These are phyloP conservation scores for Backusella circina DNA, from an alignment of 192 early-diverging fungal species.

Conservation along the genomic window DNA sequence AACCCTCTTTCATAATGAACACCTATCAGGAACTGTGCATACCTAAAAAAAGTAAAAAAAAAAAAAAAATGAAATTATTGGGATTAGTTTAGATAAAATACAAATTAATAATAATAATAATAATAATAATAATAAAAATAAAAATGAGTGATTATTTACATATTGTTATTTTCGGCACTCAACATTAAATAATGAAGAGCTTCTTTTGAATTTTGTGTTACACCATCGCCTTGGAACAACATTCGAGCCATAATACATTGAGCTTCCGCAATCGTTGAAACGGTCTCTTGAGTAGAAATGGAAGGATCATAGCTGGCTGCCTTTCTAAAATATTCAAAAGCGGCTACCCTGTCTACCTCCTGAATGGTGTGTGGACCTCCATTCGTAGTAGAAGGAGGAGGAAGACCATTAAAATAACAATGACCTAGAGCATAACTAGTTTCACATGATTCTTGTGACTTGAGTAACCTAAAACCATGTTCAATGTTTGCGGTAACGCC, in stretches of 20 bases:
- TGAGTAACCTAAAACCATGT: conserved; percentile 14
- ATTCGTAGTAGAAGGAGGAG: not conserved
- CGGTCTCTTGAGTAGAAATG: not conserved
- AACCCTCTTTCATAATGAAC: conserved; percentile 33
- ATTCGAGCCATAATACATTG: conserved; percentile 24
- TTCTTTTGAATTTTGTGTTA: conserved; percentile 11
- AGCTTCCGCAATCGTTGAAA: conserved; percentile 11
- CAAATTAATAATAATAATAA: not conserved
- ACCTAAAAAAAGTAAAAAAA: conserved; percentile 9
- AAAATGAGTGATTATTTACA: conserved; percentile 5
- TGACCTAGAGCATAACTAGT: conserved; percentile 17
- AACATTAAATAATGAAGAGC: conserved; percentile 16
- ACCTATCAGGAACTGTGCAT: conserved; percentile 34
- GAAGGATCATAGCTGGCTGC: not conserved
- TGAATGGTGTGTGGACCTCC: not conserved
- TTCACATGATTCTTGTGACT: conserved; percentile 8
- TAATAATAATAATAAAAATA: not conserved
- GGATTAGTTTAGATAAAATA: not conserved
- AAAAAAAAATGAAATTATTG: not conserved
- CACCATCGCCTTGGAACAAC: conserved; percentile 22
- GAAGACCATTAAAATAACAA: conserved; percentile 23
- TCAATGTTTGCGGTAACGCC: conserved; percentile 8
- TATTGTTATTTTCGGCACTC: conserved; percentile 19
- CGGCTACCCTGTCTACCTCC: not conserved
- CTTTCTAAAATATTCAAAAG: conserved; percentile 18